These are phyloP conservation scores for Coniferiporia weirii DNA, from an alignment of 1,284 basidiomycete genomes.

Conservation along the genomic window DNA sequence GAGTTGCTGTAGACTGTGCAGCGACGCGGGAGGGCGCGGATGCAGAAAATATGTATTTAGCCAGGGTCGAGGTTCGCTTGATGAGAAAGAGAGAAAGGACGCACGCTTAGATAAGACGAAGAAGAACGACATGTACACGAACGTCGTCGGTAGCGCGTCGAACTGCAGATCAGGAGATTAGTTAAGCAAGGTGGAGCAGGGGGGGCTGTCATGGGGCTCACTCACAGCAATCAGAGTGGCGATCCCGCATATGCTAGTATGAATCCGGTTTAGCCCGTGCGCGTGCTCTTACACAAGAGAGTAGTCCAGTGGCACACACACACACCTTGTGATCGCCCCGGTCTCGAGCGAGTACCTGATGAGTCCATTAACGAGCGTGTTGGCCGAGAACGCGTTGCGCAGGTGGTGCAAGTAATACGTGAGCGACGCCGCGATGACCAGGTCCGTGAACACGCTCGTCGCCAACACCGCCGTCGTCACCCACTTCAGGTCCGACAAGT, in stretches of 20 bases:
- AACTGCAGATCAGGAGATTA: slow-evolving; percentile 37
- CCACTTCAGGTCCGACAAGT: slow-evolving; percentile 23
- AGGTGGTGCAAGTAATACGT: slow-evolving; percentile 49
- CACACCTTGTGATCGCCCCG: slow-evolving; percentile 25
- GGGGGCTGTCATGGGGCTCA: slow-evolving; percentile 2
- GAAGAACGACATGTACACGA: slow-evolving; percentile 54
- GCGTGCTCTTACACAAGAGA: no score
- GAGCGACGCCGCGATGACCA: slow-evolving; percentile 42
- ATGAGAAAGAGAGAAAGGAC: slow-evolving; percentile 22
- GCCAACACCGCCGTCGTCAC: slow-evolving; percentile 40
- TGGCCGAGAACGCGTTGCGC: slow-evolving; percentile 33
- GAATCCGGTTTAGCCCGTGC: no score
- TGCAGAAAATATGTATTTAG: neutral
- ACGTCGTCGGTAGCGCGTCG: slow-evolving; percentile 47
- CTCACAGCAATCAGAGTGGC: slow-evolving; percentile 52
- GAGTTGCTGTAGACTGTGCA: slow-evolving; percentile 66
- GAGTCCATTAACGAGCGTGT: slow-evolving; percentile 49
- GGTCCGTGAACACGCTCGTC: slow-evolving; percentile 42
- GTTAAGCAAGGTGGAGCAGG: neutral
- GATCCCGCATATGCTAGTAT: slow-evolving; percentile 48
- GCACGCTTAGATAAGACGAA: slow-evolving; percentile 62
- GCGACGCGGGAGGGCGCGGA: no score
- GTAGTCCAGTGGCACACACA: no score
- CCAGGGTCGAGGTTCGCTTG: no score
- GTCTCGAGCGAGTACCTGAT: slow-evolving; percentile 47